Evolutionary conservation across 108 stramenopile species (phyloP).

Genomic region (Nannochloropsis salina): DNA sequence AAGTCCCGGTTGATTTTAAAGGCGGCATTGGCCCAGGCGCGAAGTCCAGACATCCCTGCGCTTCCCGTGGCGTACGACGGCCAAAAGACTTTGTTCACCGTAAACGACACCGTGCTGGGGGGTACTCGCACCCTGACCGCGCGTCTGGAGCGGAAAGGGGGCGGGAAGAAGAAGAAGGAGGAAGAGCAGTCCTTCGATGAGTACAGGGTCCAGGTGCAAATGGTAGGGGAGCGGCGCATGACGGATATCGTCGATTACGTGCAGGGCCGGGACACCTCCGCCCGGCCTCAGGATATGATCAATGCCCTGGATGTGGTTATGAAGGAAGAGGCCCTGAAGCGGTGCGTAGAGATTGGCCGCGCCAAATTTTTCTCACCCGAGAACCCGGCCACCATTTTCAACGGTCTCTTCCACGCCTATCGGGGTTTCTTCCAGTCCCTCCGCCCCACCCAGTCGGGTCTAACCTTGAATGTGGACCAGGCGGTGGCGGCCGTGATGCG

Average conservation of each 20-base stretch:
- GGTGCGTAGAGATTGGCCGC: background rate
- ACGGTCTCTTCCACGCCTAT: background rate
- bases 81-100: background rate
- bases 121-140: background rate
- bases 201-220: background rate
- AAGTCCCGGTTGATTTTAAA: background rate
- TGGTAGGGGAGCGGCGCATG: background rate
- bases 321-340: background rate
- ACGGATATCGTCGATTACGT: background rate
- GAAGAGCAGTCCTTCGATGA: background rate
- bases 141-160: background rate
- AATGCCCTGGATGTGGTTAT: conserved; percentile 24
- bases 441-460: conserved; percentile 40
- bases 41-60: background rate
- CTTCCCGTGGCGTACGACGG: conserved; percentile 2
- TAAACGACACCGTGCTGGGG: background rate
- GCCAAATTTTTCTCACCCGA: background rate
- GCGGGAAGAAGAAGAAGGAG: background rate
- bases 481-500: conserved; percentile 39
- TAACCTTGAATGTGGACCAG: conserved; percentile 46
- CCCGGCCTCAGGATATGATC: background rate
- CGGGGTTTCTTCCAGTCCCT: conserved; percentile 47
- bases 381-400: background rate
- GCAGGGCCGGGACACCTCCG: background rate
- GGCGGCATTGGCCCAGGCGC: background rate